Percentiles rank a stretch among this genome's conserved stretches.
Conservation (phyloP, 345 rosid genomes). For the Euphorbia peplus region DNA sequence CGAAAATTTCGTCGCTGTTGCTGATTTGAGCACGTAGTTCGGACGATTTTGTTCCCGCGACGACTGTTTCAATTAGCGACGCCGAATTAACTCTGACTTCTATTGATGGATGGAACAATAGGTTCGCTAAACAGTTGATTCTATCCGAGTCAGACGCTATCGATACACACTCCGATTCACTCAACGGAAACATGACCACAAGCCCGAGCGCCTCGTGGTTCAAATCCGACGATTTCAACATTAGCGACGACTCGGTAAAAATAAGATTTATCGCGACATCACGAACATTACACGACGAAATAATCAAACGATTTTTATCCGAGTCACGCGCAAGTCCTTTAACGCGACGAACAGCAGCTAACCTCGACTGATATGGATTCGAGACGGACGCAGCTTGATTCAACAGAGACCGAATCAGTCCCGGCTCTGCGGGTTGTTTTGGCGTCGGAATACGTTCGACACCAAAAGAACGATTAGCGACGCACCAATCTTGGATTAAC, state of each 20-base stretch:
- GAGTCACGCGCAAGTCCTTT: conserved; percentile 84
- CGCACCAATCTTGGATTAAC: conserved; percentile 97
- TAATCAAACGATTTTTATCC: conserved; percentile 68
- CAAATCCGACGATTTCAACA: conserved; percentile 41
- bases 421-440: conserved; percentile 92
- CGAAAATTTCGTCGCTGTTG: conserved; percentile 51
- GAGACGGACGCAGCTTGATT: conserved; percentile 55
- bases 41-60: conserved; percentile 61
- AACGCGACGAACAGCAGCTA: conserved; percentile 72
- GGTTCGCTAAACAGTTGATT: conserved; percentile 38
- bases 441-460: conserved; percentile 89
- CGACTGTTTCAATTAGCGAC: conserved; percentile 63
- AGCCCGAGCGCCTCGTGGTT: conserved; percentile 63
- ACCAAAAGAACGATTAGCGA: conserved; percentile 75
- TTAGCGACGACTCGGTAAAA: conserved; percentile 32
- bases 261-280: conserved; percentile 41
- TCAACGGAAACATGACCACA: conserved; percentile 57
- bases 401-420: conserved; percentile 53
- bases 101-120: conserved; percentile 53
- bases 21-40: conserved; percentile 62
- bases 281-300: conserved; percentile 56
- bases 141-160: conserved; percentile 52
- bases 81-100: conserved; percentile 81
- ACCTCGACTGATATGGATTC: conserved; percentile 44
- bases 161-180: conserved; percentile 56